A percentile compares a stretch with the other conserved stretches of the same genome.
Conservation (phyloP, 176 grass and related monocot species). For the Melocanna baccifera region DNA sequence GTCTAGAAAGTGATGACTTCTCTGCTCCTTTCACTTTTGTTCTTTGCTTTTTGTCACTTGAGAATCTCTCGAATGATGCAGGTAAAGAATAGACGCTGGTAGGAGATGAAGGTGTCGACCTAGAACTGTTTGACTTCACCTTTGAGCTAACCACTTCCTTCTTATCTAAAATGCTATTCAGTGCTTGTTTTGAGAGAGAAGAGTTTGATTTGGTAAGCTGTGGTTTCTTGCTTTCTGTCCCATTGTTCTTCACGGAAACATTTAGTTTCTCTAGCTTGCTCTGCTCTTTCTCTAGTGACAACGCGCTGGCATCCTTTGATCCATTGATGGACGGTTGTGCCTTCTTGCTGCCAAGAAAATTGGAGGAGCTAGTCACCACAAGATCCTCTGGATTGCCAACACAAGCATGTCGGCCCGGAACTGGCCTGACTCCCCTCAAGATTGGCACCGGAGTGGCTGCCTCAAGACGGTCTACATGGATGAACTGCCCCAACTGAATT, state of each 20-base stretch:
- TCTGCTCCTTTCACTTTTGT: slow-evolving; percentile 51
- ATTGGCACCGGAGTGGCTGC: slow-evolving; percentile 78
- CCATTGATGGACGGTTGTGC: slow-evolving; percentile 24
- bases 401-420: slow-evolving; percentile 69
- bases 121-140: slow-evolving; percentile 38
- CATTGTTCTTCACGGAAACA: slow-evolving; percentile 45
- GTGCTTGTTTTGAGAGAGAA: slow-evolving; percentile 39
- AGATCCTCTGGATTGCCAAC: slow-evolving; percentile 80
- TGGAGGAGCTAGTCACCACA: slow-evolving; percentile 57
- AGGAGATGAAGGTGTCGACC: slow-evolving; percentile 64
- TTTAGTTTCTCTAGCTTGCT: slow-evolving; percentile 54
- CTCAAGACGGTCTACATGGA: slow-evolving; percentile 70
- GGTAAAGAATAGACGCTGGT: slow-evolving; percentile 87
- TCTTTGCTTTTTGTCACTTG: slow-evolving; percentile 72
- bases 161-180: slow-evolving; percentile 42
- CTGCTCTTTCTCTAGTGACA: slow-evolving; percentile 59
- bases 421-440: slow-evolving; percentile 64
- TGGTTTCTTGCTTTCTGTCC: slow-evolving; percentile 46
- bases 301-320: slow-evolving; percentile 13
- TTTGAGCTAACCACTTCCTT: slow-evolving; percentile 36
- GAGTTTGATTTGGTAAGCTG: slow-evolving; percentile 51
- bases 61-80: slow-evolving; percentile 73
- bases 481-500: slow-evolving; percentile 89
- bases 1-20: slow-evolving; percentile 42
- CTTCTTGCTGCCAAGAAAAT: slow-evolving; percentile 49